Evolutionary conservation across 148 eudicot species (phyloP).

Genomic region (Fagopyrum esculentum): DNA sequence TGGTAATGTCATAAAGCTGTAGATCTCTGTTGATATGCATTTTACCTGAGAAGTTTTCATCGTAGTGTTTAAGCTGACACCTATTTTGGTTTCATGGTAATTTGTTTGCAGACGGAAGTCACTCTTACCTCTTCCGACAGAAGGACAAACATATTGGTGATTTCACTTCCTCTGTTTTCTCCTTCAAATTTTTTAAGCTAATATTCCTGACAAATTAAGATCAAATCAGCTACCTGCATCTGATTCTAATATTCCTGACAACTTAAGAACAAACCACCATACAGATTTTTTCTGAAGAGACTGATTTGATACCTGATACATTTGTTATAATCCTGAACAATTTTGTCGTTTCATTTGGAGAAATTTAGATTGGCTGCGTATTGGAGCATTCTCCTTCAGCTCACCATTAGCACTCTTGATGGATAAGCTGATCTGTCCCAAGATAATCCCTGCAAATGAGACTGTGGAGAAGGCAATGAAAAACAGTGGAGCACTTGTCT

Average conservation of each 20-base stretch:
- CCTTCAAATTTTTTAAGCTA: neutral
- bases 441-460: conserved; percentile 27
- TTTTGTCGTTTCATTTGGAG: neutral
- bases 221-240: neutral
- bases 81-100: conserved; percentile 1
- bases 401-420: conserved; percentile 69
- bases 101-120: conserved; percentile 70
- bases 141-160: conserved; percentile 87
- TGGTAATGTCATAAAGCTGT: conserved; percentile 32
- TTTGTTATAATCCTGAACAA: neutral
- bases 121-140: conserved; percentile 68
- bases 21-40: neutral
- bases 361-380: conserved; percentile 75
- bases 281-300: neutral
- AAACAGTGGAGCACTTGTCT: conserved; percentile 44
- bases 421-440: conserved; percentile 50
- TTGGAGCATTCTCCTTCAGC: conserved; percentile 69
- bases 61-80: conserved; percentile 7
- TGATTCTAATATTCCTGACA: neutral
- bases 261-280: neutral
- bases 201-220: neutral
- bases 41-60: neutral
- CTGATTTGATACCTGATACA: neutral
- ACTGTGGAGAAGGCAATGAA: conserved; percentile 39
- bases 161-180: neutral